Evolutionary conservation across 768 basidiomycete species (phyloP).

Genomic region (Chiua virens): DNA sequence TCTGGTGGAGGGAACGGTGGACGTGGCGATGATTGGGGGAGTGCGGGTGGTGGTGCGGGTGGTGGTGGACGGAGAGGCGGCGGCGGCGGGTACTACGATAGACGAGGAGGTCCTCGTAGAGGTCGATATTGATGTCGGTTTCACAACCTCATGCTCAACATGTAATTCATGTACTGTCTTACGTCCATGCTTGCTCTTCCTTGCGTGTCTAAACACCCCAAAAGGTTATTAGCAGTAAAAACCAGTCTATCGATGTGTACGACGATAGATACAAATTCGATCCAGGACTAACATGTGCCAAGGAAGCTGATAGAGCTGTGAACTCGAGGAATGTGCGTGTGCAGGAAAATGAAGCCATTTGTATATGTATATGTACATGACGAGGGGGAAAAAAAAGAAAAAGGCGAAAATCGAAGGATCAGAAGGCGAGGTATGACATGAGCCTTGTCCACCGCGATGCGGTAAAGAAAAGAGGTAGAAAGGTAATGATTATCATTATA

Average conservation of each 20-base stretch:
- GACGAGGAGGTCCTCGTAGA: conserved; percentile 24
- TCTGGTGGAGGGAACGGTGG: conserved; percentile 32
- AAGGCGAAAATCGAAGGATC: not conserved
- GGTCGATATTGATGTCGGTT: conserved; percentile 23
- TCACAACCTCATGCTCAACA: too few relatives aligned
- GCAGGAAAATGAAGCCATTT: not conserved
- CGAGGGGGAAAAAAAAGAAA: too few relatives aligned
- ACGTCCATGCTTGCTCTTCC: too few relatives aligned
- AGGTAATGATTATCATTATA: not conserved
- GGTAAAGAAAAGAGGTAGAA: not conserved
- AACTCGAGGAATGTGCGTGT: not conserved
- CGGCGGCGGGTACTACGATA: conserved; percentile 34
- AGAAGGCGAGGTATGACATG: not conserved
- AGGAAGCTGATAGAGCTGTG: not conserved
- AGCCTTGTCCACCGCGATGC: not conserved
- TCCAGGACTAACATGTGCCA: conserved; percentile 2
- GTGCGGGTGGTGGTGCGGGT: conserved; percentile 33
- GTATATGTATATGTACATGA: conserved; percentile 15
- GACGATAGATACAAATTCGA: conserved; percentile 9
- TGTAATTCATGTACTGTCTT: too few relatives aligned
- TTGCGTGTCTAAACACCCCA: too few relatives aligned
- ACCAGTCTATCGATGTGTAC: conserved; percentile 13
- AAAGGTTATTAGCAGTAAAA: too few relatives aligned
- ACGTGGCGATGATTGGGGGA: conserved; percentile 39
- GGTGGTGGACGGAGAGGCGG: conserved; percentile 29